These are phyloP conservation scores for Persicaria tinctoria DNA, from an alignment of 148 eudicot genomes.

Conservation along the genomic window DNA sequence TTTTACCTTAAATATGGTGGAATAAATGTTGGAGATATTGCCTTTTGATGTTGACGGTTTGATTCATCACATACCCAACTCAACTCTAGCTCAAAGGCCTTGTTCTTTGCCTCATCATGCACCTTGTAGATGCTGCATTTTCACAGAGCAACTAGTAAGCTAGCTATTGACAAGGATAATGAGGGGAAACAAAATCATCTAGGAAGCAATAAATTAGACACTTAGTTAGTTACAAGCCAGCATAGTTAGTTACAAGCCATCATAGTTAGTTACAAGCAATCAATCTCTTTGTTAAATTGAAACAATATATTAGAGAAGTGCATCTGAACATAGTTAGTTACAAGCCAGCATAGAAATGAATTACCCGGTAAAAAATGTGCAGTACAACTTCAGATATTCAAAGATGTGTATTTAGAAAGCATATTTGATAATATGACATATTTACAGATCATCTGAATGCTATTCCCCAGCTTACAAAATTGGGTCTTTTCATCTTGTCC, in stretches of 20 bases:
- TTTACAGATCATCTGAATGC: neutral
- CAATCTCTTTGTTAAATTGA: conserved; percentile 48
- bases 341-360: too few relatives aligned
- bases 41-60: conserved; percentile 87
- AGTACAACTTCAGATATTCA: neutral
- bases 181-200: neutral
- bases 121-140: conserved; percentile 80
- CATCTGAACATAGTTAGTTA: neutral
- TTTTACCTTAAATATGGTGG: neutral
- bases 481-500: too few relatives aligned
- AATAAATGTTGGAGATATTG: conserved; percentile 15
- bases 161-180: neutral
- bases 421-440: neutral
- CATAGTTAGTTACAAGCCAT: too few relatives aligned
- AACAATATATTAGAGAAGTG: neutral
- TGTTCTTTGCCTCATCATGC: conserved; percentile 97
- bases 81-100: conserved; percentile 91
- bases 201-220: neutral
- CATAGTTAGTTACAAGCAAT: too few relatives aligned
- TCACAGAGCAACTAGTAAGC: neutral
- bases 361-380: too few relatives aligned
- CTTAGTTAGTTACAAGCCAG: too few relatives aligned
- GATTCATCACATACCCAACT: conserved; percentile 99
- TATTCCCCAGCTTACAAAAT: neutral
- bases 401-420: neutral